Percentiles rank a stretch among this genome's conserved stretches.
Conservation (phyloP, 345 rosid genomes). For the Salix exigua region DNA sequence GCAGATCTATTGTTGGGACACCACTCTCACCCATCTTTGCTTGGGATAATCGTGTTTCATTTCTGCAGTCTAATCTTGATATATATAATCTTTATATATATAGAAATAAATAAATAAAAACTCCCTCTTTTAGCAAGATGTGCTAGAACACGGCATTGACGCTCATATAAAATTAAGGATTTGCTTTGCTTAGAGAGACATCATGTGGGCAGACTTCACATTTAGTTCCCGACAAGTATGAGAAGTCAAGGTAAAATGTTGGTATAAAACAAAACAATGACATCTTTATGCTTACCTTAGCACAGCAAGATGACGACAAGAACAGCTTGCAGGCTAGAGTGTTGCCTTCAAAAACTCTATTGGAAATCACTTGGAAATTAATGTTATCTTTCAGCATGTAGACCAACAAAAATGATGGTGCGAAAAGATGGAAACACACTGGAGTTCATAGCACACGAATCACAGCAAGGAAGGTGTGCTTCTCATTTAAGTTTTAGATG, state of each 20-base stretch:
- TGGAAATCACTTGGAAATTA: background rate
- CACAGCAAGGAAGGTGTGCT: background rate
- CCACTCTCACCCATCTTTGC: slow-evolving; percentile 7
- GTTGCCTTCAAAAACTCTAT: background rate
- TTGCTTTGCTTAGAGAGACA: background rate
- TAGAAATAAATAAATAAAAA: too few relatives aligned
- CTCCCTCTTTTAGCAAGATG: background rate
- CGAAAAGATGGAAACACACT: too few relatives aligned
- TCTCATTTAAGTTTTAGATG: background rate
- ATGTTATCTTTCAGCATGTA: background rate
- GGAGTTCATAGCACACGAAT: background rate
- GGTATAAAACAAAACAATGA: background rate
- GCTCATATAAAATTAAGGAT: background rate
- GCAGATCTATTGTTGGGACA: slow-evolving; percentile 50
- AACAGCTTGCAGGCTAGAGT: background rate
- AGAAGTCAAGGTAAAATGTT: background rate
- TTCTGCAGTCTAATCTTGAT: background rate
- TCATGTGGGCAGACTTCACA: background rate
- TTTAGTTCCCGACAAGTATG: background rate
- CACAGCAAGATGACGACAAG: background rate
- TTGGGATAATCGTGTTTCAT: background rate
- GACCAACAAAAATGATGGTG: background rate
- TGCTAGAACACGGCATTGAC: background rate
- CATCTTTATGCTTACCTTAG: background rate
- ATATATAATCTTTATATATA: too few relatives aligned